Evolutionary conservation across 805 yeast genomes (phyloP).

Genomic region (Metschnikowia dekortorum): DNA sequence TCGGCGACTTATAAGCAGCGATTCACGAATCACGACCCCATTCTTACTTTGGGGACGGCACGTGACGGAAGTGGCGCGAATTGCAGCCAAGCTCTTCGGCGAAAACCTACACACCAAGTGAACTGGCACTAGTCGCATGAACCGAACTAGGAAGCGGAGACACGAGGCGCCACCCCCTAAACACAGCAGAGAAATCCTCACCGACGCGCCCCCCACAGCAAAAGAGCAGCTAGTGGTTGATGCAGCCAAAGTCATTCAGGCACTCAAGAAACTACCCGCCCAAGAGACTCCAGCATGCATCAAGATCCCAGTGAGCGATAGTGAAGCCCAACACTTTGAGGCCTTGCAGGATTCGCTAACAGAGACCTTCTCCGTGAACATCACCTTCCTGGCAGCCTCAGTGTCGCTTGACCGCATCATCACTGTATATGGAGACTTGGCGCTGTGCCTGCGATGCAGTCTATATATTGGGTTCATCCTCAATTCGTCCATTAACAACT

Average conservation of each 20-base stretch:
- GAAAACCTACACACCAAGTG: not conserved
- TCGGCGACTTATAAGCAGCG: too few species aligned
- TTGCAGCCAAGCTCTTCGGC: constrained; percentile 1
- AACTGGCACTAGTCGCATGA: not conserved
- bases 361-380: not conserved
- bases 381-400: not conserved
- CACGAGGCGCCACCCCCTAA: constrained; percentile 2
- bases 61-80: not conserved
- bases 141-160: constrained; percentile 5
- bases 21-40: too few species aligned
- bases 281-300: constrained; percentile 11
- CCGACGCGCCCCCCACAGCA: not conserved
- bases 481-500: constrained; percentile 24
- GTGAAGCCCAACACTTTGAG: constrained; percentile 26
- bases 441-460: constrained; percentile 21
- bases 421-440: constrained; percentile 25
- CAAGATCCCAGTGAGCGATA: constrained; percentile 18
- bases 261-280: constrained; percentile 17
- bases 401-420: constrained; percentile 26
- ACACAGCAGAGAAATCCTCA: not conserved
- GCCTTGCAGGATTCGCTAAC: constrained; percentile 20
- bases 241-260: constrained; percentile 22
- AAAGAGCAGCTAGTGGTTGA: constrained; percentile 17
- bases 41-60: not conserved
- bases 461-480: constrained; percentile 25